A percentile compares a stretch with the other conserved stretches of the same genome.
phyloP scores from a whole-genome alignment of 208 protist species.

The Wallacemonas rigidus region DNA sequence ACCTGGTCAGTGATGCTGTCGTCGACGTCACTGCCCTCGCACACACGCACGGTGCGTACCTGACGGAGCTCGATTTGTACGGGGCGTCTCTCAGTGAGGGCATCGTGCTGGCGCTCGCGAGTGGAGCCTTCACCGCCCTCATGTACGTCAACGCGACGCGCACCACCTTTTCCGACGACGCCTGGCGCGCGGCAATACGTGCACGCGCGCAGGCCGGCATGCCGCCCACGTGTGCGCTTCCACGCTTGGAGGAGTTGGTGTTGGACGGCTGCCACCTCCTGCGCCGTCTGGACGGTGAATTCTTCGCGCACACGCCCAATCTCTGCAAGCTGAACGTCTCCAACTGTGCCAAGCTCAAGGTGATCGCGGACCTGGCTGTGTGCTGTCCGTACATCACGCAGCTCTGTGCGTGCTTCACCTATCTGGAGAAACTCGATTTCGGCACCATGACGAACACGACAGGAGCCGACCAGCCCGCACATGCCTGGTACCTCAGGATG shows the following conservation, averaged over 20 bases:
- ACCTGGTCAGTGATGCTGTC: slow-evolving; percentile 3
- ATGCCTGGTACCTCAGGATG: neutral
- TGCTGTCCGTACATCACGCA: slow-evolving; percentile 3
- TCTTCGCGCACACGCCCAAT: slow-evolving; percentile 11
- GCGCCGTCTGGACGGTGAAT: neutral
- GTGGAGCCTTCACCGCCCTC: neutral
- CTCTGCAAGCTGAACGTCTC: slow-evolving; percentile 13
- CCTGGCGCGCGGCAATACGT: neutral
- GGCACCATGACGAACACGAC: neutral
- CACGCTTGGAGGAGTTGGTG: slow-evolving; percentile 12
- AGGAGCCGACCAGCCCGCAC: neutral
- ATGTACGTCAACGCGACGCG: slow-evolving; percentile 10
- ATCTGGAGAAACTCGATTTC: neutral
- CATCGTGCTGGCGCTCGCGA: neutral
- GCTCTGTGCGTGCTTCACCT: neutral
- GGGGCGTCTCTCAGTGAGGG: neutral
- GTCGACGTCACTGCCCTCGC: neutral
- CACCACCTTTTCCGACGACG: slow-evolving; percentile 5
- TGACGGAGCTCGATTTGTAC: slow-evolving; percentile 14
- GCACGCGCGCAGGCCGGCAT: neutral
- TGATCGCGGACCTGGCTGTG: slow-evolving; percentile 2
- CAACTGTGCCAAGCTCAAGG: slow-evolving; percentile 15
- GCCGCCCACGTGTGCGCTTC: neutral
- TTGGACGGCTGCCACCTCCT: slow-evolving; percentile 13
- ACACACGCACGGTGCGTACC: slow-evolving; percentile 4